Conservation (phyloP, 208 protist species). For the Crithidia expoeki region DNA sequence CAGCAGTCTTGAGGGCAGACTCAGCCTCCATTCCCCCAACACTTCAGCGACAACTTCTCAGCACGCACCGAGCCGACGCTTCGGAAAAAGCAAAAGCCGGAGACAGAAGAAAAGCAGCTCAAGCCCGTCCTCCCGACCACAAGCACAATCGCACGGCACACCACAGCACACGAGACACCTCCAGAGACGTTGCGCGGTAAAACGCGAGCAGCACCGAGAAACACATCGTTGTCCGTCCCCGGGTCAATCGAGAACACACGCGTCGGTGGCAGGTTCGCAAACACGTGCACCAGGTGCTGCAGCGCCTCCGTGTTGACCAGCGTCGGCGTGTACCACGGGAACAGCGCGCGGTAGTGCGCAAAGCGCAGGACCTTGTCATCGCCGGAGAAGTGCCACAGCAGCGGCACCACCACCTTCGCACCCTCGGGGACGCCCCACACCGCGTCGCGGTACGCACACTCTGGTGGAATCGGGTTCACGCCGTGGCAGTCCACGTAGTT, state of each 20-base stretch:
- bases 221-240: not conserved
- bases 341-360: not conserved
- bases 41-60: too few species aligned
- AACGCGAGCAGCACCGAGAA: not conserved
- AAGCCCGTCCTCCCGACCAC: too few species aligned
- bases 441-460: slow-evolving; percentile 3
- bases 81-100: too few species aligned
- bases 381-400: slow-evolving; percentile 6
- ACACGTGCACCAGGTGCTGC: not conserved
- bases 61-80: too few species aligned
- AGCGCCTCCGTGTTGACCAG: not conserved
- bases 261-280: not conserved
- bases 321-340: slow-evolving; percentile 12
- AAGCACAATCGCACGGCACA: too few species aligned
- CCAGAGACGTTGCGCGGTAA: not conserved
- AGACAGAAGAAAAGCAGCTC: too few species aligned
- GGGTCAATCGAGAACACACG: not conserved
- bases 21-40: too few species aligned
- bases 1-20: too few species aligned
- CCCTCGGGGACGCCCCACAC: not conserved
- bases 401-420: slow-evolving; percentile 1
- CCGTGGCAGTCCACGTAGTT: not conserved
- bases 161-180: not conserved
- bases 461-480: not conserved
- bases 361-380: not conserved